Base-by-base conservation (phyloP, 352 stramenopile genomes). In the Phytophthora aleatoria region DNA sequence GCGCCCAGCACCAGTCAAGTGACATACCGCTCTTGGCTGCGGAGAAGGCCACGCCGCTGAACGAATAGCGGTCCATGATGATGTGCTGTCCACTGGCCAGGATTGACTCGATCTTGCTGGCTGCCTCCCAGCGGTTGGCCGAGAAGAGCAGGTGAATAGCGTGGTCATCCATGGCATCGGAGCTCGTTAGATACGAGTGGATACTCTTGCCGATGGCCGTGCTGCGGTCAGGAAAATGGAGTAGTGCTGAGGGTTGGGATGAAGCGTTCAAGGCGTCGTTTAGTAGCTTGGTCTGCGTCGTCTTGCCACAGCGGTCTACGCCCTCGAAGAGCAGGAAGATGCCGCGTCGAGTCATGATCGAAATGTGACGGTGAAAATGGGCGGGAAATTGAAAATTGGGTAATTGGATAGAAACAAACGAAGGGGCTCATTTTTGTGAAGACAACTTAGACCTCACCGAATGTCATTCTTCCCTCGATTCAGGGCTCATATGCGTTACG, bases 291-390 rank as follows among this genome's bases (percentile, higher is more conserved):
- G 90, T 97, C 92, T 99, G 98, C 36, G 98, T 99, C 13, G 97
- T 99, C 85, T 99, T 99, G 61, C 98, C 98, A 76, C 97, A 99
- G 41, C 97, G 85, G 77, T 99, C 98, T 7, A 99, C 91, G 64
- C 98, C 98, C 80, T 99, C 98, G 62, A 99, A 96, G 27, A 99
- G 82, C 62, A 99, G 96, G 64, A 99, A 99, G 26, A 97, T 92
- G 30, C 97, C 98, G 50, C 98, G 94, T n/a, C 73, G 74, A 35
- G 42, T 50, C 57, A 69, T 81, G 33, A 27, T 47, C 11, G 41
- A 12, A 20, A 5, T 55, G 27, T 51, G 2, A 12, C 30, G 13
- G 7, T 43, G 31, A 39, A 48, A 54, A 62, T 51, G 57, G 44
- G 30, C 16, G 33, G 20, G 20, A 45, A 57, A 57, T 47, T 56